Evolutionary conservation across 23 red algal species (phyloP), one percentile per base, ranked within the genome.

Genomic region (Gracilaria gracilis): DNA sequence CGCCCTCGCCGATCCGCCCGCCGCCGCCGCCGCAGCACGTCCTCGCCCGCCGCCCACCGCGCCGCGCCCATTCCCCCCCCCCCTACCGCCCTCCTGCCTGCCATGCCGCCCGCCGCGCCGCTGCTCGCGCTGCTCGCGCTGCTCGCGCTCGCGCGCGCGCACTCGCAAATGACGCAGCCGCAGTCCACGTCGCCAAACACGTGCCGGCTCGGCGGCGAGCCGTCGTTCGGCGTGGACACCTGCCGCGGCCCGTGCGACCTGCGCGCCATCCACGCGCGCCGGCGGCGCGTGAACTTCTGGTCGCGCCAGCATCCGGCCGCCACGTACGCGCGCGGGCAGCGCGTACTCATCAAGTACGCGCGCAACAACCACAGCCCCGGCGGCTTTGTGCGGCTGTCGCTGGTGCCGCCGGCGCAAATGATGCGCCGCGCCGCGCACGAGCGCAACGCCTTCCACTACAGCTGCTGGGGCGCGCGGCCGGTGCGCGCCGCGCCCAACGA

Each of bases 361-460:
- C 73, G 75, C 51, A 94, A 94, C 75, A 94, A 94, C 55, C 82
- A 94, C 83, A 75, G 33, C 14, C 81, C 82, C 58, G 82, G 82
- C 32, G 92, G 92, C 37, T 94, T 94, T 64, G 67, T 87, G 27
- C 92, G 92, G 15, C 39, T 87, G 50, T 44, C 83, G 19, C 58
- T 94, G 21, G 92, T 94, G 38, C 51, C 49, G 16, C 29, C 73
- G 1, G 27, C 35, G 2, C 34, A 74, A 0, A 80, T 88, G 25
- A 83, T 88, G 59, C 27, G 88, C 57, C 46, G 49, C 31, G 38
- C 42, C 0, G 61, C 58, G 7, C 83, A 94, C 75, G 82, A 17
- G 16, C 49, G 75, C 57, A 82, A 82, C 50, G 83, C 92, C 15
- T 94, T 88, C 42, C 75, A 94, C 75, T 94, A 88, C 57, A 87